phyloP scores from a whole-genome alignment of 2,329 filamentous ascomycete genomes.

The Xylaria sp. region DNA sequence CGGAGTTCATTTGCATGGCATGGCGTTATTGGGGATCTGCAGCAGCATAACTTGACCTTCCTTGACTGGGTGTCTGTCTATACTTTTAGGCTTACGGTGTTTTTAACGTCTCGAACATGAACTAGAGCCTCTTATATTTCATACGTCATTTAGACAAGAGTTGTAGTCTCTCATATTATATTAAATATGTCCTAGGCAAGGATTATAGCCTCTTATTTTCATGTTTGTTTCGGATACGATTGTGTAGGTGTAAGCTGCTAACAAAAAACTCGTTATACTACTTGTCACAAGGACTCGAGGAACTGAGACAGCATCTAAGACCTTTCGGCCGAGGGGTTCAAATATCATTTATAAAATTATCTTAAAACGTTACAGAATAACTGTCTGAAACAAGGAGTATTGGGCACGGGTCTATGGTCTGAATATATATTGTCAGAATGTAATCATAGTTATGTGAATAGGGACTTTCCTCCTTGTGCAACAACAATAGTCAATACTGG shows the following conservation, averaged over 20 bases:
- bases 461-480: too few relatives aligned
- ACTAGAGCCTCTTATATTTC: not conserved
- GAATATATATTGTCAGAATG: too few relatives aligned
- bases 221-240: not conserved
- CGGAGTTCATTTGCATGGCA: not conserved
- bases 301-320: too few relatives aligned
- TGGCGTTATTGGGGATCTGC: not conserved
- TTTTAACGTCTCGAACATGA: not conserved
- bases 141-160: not conserved
- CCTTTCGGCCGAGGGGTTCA: too few relatives aligned
- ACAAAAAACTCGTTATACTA: not conserved
- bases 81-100: not conserved
- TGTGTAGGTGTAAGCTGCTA: not conserved
- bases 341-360: too few relatives aligned
- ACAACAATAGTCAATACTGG: too few relatives aligned
- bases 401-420: too few relatives aligned
- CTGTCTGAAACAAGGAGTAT: too few relatives aligned
- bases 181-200: not conserved
- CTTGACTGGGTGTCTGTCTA: not conserved
- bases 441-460: too few relatives aligned
- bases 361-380: too few relatives aligned
- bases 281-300: too few relatives aligned
- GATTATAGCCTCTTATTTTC: not conserved
- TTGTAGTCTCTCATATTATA: not conserved
- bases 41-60: not conserved